Conservation (phyloP, 2,329 filamentous ascomycete genomes). For the Xylaria sp. region DNA sequence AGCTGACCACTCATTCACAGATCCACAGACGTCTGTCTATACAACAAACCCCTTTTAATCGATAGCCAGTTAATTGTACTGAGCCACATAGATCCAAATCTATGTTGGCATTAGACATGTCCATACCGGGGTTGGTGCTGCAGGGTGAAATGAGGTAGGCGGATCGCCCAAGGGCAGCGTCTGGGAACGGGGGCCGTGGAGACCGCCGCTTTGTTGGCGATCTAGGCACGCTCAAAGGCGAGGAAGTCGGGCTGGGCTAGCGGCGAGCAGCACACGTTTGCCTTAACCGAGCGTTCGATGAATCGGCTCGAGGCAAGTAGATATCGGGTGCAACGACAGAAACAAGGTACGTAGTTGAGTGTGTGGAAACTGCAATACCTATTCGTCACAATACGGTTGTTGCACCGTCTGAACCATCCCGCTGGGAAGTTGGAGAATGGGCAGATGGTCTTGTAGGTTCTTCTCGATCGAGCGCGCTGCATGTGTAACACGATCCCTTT, state of each 20-base stretch:
- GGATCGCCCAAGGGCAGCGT: not conserved
- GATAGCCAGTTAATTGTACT: not conserved
- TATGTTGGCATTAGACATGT: not conserved
- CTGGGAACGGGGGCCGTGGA: not conserved
- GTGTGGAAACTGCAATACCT: not conserved
- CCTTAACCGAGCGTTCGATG: not conserved
- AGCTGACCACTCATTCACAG: not conserved
- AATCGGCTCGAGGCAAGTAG: not conserved
- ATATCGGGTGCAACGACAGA: not conserved
- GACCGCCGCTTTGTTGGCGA: not conserved
- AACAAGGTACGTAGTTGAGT: not conserved
- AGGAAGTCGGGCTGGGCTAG: not conserved
- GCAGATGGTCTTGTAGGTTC: not conserved
- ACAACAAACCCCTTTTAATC: not conserved
- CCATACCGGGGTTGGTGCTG: not conserved
- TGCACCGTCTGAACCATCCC: conserved; percentile 16
- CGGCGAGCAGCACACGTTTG: not conserved
- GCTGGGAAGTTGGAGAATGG: conserved; percentile 12
- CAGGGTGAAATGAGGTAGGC: not conserved
- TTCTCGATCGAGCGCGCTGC: not conserved
- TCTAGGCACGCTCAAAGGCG: not conserved
- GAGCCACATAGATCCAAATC: not conserved
- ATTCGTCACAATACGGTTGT: not conserved
- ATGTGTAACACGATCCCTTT: not conserved
- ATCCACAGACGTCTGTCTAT: no score